Evolutionary conservation across 129 eudicot genomes (phyloP).

Genomic region (Oenanthe sinensis): DNA sequence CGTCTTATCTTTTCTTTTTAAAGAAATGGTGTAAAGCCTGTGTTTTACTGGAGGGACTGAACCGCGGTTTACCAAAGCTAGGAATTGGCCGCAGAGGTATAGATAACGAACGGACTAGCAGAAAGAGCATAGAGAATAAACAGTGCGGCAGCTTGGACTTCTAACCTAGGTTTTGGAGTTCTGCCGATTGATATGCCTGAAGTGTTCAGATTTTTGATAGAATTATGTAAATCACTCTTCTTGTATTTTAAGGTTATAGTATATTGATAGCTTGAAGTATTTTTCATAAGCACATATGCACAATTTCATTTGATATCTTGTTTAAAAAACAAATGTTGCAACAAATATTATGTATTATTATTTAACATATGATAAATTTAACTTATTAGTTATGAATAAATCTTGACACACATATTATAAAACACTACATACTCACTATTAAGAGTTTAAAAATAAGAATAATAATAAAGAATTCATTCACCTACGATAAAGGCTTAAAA

Average conservation of each 20-base stretch:
- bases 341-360: background rate
- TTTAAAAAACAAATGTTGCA: background rate
- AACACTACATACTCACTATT: too few relatives aligned
- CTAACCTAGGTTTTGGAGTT: conserved; percentile 14
- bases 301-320: background rate
- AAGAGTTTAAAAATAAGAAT: too few relatives aligned
- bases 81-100: conserved; percentile 84
- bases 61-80: conserved; percentile 86
- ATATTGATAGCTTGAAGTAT: background rate
- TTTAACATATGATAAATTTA: too few relatives aligned
- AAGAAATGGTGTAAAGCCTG: conserved; percentile 99
- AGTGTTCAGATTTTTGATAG: background rate
- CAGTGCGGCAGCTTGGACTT: conserved; percentile 73
- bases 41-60: conserved; percentile 83
- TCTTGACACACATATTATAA: too few relatives aligned
- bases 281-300: background rate
- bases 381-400: too few relatives aligned
- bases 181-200: background rate
- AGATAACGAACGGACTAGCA: conserved; percentile 28
- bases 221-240: background rate
- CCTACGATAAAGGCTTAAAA: too few relatives aligned
- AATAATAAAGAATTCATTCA: too few relatives aligned
- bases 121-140: conserved; percentile 56
- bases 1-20: background rate
- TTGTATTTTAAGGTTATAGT: background rate